Evolutionary conservation across 306 rosid genomes (phyloP).

Genomic region (Glycine soja): DNA sequence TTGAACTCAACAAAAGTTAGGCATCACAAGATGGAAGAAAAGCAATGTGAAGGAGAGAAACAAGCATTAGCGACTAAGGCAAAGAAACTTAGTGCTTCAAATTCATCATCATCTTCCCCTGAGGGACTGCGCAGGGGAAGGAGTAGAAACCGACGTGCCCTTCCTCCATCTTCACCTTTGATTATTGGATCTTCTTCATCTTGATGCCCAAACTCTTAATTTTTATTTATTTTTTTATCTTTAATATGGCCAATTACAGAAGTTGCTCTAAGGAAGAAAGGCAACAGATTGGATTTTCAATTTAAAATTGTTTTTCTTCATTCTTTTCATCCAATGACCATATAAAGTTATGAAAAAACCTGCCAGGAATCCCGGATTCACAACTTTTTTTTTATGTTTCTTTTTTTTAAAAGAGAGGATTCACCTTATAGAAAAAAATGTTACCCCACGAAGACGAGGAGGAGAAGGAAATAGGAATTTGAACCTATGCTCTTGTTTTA

Average conservation of each 20-base stretch:
- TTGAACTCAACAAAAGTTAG: conserved; percentile 77
- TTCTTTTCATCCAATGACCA: conserved; percentile 46
- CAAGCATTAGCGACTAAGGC: conserved; percentile 45
- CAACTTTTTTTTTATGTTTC: neutral
- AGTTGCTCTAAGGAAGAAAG: too few species aligned
- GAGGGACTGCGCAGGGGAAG: conserved; percentile 70
- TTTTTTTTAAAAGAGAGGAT: neutral
- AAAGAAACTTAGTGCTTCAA: too few species aligned
- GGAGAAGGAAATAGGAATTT: neutral
- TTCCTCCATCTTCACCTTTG: conserved; percentile 80
- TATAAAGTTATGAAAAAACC: conserved; percentile 19
- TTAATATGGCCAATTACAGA: conserved; percentile 19
- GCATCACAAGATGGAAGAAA: conserved; percentile 72
- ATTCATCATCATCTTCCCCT: conserved; percentile 47
- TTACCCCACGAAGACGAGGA: neutral
- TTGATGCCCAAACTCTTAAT: conserved; percentile 44
- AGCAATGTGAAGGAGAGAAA: conserved; percentile 71
- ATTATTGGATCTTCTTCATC: conserved; percentile 60
- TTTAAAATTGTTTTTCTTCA: conserved; percentile 47
- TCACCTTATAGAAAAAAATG: conserved; percentile 8
- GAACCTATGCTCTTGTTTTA: neutral
- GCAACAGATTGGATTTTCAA: conserved; percentile 28
- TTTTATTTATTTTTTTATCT: neutral
- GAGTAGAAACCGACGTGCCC: conserved; percentile 80
- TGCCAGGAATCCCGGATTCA: conserved; percentile 48